A percentile compares a stretch with the other conserved stretches of the same genome.
These are phyloP conservation scores for Coniosporium apollinis DNA, from an alignment of 495 filamentous ascomycete species.

Conservation along the genomic window DNA sequence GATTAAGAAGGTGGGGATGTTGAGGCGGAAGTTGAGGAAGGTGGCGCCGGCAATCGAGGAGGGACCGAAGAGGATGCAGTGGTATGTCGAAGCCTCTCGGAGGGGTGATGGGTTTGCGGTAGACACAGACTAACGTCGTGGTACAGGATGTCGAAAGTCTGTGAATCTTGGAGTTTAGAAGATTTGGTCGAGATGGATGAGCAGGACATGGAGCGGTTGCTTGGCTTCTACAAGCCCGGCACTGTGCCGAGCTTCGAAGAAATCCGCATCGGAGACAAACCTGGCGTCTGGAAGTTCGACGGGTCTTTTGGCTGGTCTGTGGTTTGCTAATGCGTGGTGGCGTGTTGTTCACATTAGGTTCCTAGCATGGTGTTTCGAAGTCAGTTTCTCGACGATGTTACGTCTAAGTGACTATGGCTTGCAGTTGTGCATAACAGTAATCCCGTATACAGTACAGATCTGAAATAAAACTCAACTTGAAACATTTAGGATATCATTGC, in stretches of 20 bases:
- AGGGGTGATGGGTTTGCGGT: background rate
- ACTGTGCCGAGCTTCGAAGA: constrained; percentile 21
- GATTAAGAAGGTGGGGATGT: constrained; percentile 61
- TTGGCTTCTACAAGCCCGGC: constrained; percentile 46
- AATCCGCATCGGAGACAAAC: constrained; percentile 16
- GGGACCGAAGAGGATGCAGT: constrained; percentile 81
- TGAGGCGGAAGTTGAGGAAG: constrained; percentile 63
- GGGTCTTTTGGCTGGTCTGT: constrained; percentile 19
- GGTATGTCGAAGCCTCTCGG: constrained; percentile 31
- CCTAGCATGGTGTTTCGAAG: too few relatives aligned
- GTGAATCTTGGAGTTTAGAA: constrained; percentile 71
- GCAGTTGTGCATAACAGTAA: too few relatives aligned
- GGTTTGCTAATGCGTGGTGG: too few relatives aligned
- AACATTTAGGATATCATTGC: too few relatives aligned
- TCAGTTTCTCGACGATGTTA: too few relatives aligned
- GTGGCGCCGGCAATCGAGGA: constrained; percentile 56
- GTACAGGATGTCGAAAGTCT: constrained; percentile 78
- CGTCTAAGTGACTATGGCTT: too few relatives aligned
- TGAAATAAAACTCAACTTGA: too few relatives aligned
- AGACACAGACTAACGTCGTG: constrained; percentile 1
- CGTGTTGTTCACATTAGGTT: too few relatives aligned
- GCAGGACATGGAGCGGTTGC: constrained; percentile 61
- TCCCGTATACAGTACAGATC: too few relatives aligned
- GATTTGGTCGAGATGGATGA: constrained; percentile 76
- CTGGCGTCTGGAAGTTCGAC: constrained; percentile 16